Conservation (phyloP, 257 asterid species). For the Cordia subcordata region DNA sequence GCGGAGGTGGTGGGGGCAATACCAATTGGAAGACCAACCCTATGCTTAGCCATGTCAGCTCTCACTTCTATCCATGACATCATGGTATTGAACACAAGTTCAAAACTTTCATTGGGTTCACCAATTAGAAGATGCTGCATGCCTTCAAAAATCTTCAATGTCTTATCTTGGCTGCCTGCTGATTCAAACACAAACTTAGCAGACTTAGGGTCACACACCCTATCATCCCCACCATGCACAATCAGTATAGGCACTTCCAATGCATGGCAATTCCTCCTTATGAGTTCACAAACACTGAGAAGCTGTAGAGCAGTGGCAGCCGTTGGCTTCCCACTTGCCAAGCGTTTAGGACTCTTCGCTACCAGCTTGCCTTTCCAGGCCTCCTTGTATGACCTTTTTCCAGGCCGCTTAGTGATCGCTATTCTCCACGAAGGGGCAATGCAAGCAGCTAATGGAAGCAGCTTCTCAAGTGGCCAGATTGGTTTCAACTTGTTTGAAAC, state of each 20-base stretch:
- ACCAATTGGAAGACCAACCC: too few relatives aligned
- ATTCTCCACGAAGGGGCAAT: conserved; percentile 70
- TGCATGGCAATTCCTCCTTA: conserved; percentile 36
- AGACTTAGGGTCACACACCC: conserved; percentile 63
- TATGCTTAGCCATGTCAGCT: conserved; percentile 9
- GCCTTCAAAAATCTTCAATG: conserved; percentile 56
- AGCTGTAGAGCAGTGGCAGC: conserved; percentile 59
- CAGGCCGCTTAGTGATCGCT: conserved; percentile 41
- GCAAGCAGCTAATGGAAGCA: conserved; percentile 51
- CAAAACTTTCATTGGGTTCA: conserved; percentile 48
- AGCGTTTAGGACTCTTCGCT: conserved; percentile 47
- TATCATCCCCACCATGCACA: conserved; percentile 68
- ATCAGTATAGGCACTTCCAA: conserved; percentile 58
- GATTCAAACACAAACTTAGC: conserved; percentile 36
- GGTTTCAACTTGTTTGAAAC: conserved; percentile 61
- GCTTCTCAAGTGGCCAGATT: conserved; percentile 70
- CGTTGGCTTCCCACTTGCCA: conserved; percentile 45
- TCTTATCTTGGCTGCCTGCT: conserved; percentile 62
- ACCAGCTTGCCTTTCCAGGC: conserved; percentile 57
- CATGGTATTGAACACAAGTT: conserved; percentile 28
- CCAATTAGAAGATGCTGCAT: conserved; percentile 78
- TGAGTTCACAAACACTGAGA: conserved; percentile 43
- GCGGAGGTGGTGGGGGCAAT: too few relatives aligned
- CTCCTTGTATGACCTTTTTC: conserved; percentile 42
- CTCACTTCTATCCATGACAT: conserved; percentile 60